A percentile compares a stretch with the other conserved stretches of the same genome.
These are phyloP conservation scores for Benincasa hispida DNA, from an alignment of 306 rosid genomes.

Conservation along the genomic window DNA sequence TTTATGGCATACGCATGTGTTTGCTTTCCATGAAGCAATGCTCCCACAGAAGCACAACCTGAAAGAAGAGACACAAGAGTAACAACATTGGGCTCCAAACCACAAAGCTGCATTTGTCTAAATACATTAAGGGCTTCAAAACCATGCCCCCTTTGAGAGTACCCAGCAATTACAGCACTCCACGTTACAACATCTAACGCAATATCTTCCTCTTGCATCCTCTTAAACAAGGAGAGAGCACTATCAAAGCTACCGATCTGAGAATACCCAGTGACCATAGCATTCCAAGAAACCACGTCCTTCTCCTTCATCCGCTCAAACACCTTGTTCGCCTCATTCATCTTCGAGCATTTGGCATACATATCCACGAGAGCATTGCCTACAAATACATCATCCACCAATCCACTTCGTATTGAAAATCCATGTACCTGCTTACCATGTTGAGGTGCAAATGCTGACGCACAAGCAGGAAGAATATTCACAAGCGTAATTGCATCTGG, in stretches of 20 bases:
- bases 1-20: constrained; percentile 63
- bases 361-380: constrained; percentile 71
- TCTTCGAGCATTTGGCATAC: constrained; percentile 65
- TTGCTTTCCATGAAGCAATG: constrained; percentile 59
- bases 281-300: constrained; percentile 92
- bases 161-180: constrained; percentile 76
- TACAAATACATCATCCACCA: constrained; percentile 67
- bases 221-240: constrained; percentile 44
- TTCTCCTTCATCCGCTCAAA: constrained; percentile 51
- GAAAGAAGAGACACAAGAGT: constrained; percentile 77
- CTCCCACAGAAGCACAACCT: constrained; percentile 66
- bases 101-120: constrained; percentile 46
- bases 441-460: constrained; percentile 24
- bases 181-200: constrained; percentile 74
- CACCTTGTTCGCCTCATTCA: constrained; percentile 56
- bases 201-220: constrained; percentile 49
- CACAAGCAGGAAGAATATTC: constrained; percentile 66
- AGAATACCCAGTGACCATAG: constrained; percentile 79
- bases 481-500: constrained; percentile 63
- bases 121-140: constrained; percentile 56
- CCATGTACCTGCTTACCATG: constrained; percentile 62
- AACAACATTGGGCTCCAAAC: constrained; percentile 49
- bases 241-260: constrained; percentile 50
- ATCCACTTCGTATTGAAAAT: constrained; percentile 41
- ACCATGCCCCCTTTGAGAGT: constrained; percentile 62